Base-by-base conservation (phyloP, 768 basidiomycete species). In the Serendipita sp. region DNA sequence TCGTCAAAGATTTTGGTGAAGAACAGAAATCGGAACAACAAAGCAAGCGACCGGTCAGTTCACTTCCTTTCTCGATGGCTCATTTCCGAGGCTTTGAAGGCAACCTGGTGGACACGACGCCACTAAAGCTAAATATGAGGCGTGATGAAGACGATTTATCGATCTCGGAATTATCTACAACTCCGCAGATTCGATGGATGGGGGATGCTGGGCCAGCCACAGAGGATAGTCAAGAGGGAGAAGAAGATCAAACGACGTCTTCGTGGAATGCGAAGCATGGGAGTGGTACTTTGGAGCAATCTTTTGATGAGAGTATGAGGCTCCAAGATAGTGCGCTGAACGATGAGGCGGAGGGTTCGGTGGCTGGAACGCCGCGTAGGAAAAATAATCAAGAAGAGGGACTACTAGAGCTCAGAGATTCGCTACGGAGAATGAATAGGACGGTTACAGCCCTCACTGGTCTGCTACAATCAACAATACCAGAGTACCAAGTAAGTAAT, bases 51-150 rank as follows among this genome's bases (percentile, higher is more conserved):
- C 48, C 48, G n/a, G 18, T 52, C 48, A n/a, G n/a, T n/a, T 51
- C 48, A 28, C 23, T 38, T 48, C 65, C 45, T 66, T 32, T 18
- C 64, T 11, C 16, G 36, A 60, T 64, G 38, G 52, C 51, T 16
- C 51, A 63, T 63, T 32, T 56, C 13, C 63, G 7, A 64, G 34
- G 54, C 38, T 41, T 34, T 65, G 35, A 28, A 63, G 30, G 64
- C 5, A 47, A 44, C 16, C 41, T 16, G 64, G 36, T 13, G 65
- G 65, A 60, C 35, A 54, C 18, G n/a, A 36, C 41, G 60, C 60
- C 34, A 36, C 54, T 46, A 28, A 46, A 64, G 44, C 28, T 38
- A 13, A 52, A 54, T 32, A 23, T 36, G 47, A 36, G n/a, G 35
- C 36, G 18, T 36, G 38, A 56, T 36, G 47, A 38, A 23, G 52